Evolutionary conservation across 164 flowering plant genomes (phyloP).

Genomic region (Magnolia changhungtana): DNA sequence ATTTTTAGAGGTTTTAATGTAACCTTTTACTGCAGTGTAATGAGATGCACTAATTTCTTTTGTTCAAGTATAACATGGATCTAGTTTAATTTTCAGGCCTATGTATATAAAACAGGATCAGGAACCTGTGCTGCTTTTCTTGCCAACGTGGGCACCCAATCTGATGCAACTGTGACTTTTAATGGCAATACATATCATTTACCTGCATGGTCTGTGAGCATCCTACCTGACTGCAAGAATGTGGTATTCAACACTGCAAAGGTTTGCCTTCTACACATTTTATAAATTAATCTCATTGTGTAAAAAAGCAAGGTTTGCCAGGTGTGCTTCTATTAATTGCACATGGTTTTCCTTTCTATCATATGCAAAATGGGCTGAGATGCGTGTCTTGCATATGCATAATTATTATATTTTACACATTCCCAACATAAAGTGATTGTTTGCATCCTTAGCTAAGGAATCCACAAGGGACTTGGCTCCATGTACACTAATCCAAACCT

Average conservation of each 20-base stretch:
- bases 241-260: slow-evolving; percentile 87
- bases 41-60: background rate
- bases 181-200: slow-evolving; percentile 72
- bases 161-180: slow-evolving; percentile 78
- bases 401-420: too few relatives aligned
- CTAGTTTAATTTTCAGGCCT: slow-evolving; percentile 47
- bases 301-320: background rate
- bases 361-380: too few relatives aligned
- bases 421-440: too few relatives aligned
- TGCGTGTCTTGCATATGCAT: too few relatives aligned
- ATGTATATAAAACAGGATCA: slow-evolving; percentile 70
- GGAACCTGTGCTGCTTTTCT: slow-evolving; percentile 89
- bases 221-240: slow-evolving; percentile 97
- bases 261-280: slow-evolving; percentile 40
- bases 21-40: too few relatives aligned
- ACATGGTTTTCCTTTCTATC: background rate
- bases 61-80: slow-evolving; percentile 1
- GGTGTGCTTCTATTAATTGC: background rate
- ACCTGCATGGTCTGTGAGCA: slow-evolving; percentile 99
- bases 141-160: slow-evolving; percentile 63
- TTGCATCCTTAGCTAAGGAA: too few relatives aligned
- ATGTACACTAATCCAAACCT: too few relatives aligned
- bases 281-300: background rate
- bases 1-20: too few relatives aligned
- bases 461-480: too few relatives aligned